Evolutionary conservation across 225 moss, liverwort and hornwort species (phyloP).

Genomic region (Takakia lepidozioides): DNA sequence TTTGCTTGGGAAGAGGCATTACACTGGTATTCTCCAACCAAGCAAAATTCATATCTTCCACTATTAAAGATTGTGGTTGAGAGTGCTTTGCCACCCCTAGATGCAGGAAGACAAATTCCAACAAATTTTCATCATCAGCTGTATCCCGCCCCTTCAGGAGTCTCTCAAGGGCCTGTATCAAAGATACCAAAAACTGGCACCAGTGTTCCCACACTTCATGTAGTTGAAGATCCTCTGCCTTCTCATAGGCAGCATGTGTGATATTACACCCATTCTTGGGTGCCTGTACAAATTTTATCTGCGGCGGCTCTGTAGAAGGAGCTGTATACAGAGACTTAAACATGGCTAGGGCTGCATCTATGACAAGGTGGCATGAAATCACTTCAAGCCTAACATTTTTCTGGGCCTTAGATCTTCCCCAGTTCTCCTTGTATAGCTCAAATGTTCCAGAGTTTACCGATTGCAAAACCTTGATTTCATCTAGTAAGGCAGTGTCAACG

Average conservation of each 20-base stretch:
- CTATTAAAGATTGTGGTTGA: constrained; percentile 13
- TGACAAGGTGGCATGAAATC: constrained; percentile 12
- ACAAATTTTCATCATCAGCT: constrained; percentile 29
- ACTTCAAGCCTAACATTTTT: constrained; percentile 18
- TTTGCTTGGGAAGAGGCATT: constrained; percentile 4
- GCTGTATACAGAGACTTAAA: neutral
- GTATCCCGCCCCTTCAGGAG: constrained; percentile 18
- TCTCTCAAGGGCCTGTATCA: constrained; percentile 21
- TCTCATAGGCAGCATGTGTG: neutral
- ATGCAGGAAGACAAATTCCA: constrained; percentile 17
- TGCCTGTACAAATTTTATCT: too few species aligned
- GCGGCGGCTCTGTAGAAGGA: too few species aligned
- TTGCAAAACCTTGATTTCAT: constrained; percentile 20
- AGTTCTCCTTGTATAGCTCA: constrained; percentile 5
- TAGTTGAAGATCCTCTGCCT: constrained; percentile 11
- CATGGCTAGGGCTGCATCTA: constrained; percentile 1
- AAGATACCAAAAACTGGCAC: constrained; percentile 12
- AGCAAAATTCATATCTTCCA: constrained; percentile 8
- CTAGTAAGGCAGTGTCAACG: constrained; percentile 7
- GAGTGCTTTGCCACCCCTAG: constrained; percentile 24
- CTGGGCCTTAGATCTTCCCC: constrained; percentile 4
- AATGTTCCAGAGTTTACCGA: neutral
- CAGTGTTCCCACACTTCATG: constrained; percentile 22
- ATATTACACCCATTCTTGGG: constrained; percentile 3
- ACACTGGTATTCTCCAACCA: constrained; percentile 15